Percentiles rank a stretch among this genome's conserved stretches.
phyloP scores from a whole-genome alignment of 2,329 filamentous ascomycete genomes.

The Pseudogymnoascus sp. region DNA sequence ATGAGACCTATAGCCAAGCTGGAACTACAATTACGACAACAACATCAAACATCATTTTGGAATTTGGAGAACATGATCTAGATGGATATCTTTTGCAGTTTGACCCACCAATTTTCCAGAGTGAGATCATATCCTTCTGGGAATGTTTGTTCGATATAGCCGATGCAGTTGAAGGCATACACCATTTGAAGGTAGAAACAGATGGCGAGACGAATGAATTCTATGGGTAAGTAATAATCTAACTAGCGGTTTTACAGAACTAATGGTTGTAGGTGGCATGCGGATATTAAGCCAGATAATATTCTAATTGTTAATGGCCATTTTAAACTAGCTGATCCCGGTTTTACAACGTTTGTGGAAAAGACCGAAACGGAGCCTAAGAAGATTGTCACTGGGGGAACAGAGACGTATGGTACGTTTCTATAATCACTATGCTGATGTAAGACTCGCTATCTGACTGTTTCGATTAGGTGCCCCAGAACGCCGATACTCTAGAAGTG shows the following conservation, averaged over 20 bases:
- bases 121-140: slow-evolving; percentile 29
- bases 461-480: not conserved
- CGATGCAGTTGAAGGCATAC: slow-evolving; percentile 25
- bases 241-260: not conserved
- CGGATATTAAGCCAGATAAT: slow-evolving; percentile 32
- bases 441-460: not conserved
- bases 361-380: slow-evolving; percentile 1
- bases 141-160: slow-evolving; percentile 27
- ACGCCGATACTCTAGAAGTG: not conserved
- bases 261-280: slow-evolving; percentile 31
- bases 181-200: slow-evolving; percentile 18
- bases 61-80: slow-evolving; percentile 31
- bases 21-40: not conserved
- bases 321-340: slow-evolving; percentile 35
- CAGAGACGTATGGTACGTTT: slow-evolving; percentile 31
- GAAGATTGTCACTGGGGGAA: slow-evolving; percentile 25
- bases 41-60: slow-evolving; percentile 31
- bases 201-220: slow-evolving; percentile 12
- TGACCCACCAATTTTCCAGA: slow-evolving; percentile 23
- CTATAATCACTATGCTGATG: not conserved
- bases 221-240: slow-evolving; percentile 18
- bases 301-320: slow-evolving; percentile 27
- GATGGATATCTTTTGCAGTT: slow-evolving; percentile 24
- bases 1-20: not conserved
- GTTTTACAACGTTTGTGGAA: slow-evolving; percentile 27